These are phyloP conservation scores for Poa annua DNA, from an alignment of 176 grass and related monocot genomes.

Conservation along the genomic window DNA sequence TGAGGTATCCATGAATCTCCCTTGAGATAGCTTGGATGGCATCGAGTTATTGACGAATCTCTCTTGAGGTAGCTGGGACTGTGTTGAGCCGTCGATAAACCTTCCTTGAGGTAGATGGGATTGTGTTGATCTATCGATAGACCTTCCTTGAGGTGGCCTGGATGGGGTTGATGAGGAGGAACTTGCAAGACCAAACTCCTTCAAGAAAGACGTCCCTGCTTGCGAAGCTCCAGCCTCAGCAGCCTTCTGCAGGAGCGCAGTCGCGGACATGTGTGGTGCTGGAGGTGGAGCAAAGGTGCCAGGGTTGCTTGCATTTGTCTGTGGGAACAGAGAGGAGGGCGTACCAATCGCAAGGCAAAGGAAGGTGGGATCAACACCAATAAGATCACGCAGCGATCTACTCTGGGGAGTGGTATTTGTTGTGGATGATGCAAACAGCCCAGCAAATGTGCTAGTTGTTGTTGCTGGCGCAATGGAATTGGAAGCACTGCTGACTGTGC, in stretches of 20 bases:
- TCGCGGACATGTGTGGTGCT: constrained; percentile 59
- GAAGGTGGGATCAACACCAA: constrained; percentile 65
- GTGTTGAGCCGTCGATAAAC: not conserved
- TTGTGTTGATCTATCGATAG: not conserved
- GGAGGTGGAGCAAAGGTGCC: constrained; percentile 50
- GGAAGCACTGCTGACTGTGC: constrained; percentile 40
- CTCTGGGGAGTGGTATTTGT: constrained; percentile 56
- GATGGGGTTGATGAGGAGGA: constrained; percentile 35
- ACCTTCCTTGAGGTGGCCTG: constrained; percentile 43
- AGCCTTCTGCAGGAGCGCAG: constrained; percentile 64
- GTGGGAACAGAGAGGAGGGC: constrained; percentile 43
- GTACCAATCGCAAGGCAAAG: constrained; percentile 65
- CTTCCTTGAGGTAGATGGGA: constrained; percentile 1
- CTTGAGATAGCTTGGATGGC: constrained; percentile 20
- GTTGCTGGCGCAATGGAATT: constrained; percentile 52
- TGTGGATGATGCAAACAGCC: constrained; percentile 59
- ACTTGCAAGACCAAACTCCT: constrained; percentile 52
- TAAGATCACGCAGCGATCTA: constrained; percentile 62
- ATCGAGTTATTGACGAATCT: not conserved
- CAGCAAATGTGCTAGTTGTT: constrained; percentile 56
- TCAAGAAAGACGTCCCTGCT: constrained; percentile 57
- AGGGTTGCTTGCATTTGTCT: constrained; percentile 45
- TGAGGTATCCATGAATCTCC: not conserved
- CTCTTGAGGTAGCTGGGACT: constrained; percentile 30
- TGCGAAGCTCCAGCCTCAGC: constrained; percentile 53